phyloP scores from a whole-genome alignment of 2,329 filamentous ascomycete genomes.

The Paraphoma sp. region DNA sequence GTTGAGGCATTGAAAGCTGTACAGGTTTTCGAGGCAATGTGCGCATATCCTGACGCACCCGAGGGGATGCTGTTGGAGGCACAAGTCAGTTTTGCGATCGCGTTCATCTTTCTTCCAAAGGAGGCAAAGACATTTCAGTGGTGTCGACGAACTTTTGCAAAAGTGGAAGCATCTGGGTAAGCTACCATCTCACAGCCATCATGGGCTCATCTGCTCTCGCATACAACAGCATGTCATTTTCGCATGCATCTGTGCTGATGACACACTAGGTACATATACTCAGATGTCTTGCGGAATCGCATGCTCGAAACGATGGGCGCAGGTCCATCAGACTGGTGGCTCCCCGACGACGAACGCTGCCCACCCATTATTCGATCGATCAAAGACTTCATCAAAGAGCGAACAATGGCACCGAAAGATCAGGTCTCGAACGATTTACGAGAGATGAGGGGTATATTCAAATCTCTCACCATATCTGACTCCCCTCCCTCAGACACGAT shows the following conservation, averaged over 20 bases:
- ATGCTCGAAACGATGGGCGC: slow-evolving; percentile 80
- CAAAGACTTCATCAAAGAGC: slow-evolving; percentile 80
- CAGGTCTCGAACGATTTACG: slow-evolving; percentile 68
- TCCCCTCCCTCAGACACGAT: slow-evolving; percentile 39
- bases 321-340: slow-evolving; percentile 83
- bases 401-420: slow-evolving; percentile 62
- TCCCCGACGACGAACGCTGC: slow-evolving; percentile 80
- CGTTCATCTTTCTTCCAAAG: slow-evolving; percentile 78
- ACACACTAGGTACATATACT: slow-evolving; percentile 77
- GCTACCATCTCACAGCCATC: slow-evolving; percentile 37
- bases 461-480: slow-evolving; percentile 46
- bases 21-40: slow-evolving; percentile 79
- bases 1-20: slow-evolving; percentile 73
- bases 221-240: too few species aligned
- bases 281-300: slow-evolving; percentile 72
- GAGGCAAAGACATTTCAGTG: slow-evolving; percentile 77
- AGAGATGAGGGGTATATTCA: slow-evolving; percentile 75
- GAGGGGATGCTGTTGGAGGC: slow-evolving; percentile 74
- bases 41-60: slow-evolving; percentile 73
- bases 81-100: slow-evolving; percentile 78
- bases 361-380: slow-evolving; percentile 76
- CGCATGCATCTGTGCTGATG: too few species aligned
- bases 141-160: slow-evolving; percentile 79
- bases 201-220: too few species aligned
- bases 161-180: slow-evolving; percentile 80